A percentile compares a stretch with the other conserved stretches of the same genome.
Evolutionary conservation across 345 rosid species (phyloP).

Genomic region (Euphorbia tirucalli): DNA sequence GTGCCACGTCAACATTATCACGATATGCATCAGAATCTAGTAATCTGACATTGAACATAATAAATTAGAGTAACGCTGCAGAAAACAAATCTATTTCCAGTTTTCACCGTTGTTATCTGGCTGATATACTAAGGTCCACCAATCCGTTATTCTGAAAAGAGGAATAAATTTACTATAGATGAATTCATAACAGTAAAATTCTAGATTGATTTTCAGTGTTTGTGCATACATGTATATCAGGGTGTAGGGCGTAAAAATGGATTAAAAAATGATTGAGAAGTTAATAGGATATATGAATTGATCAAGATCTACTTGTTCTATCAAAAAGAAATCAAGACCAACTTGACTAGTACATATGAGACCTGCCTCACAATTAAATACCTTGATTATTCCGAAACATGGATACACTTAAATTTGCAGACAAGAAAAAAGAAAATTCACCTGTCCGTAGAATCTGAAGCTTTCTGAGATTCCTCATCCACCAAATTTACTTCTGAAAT

Average conservation of each 20-base stretch:
- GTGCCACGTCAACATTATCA: neutral
- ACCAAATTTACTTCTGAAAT: conserved; percentile 51
- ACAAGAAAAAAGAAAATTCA: conserved; percentile 28
- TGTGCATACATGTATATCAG: neutral
- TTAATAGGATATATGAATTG: neutral
- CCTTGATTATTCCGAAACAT: neutral
- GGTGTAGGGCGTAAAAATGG: neutral
- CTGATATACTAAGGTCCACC: neutral
- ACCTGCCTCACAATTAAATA: neutral
- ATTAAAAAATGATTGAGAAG: neutral
- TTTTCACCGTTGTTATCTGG: neutral
- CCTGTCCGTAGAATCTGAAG: conserved; percentile 60
- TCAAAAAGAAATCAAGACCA: no score
- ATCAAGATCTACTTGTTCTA: no score
- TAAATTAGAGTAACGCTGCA: neutral
- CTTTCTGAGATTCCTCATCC: conserved; percentile 56
- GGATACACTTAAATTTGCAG: conserved; percentile 1
- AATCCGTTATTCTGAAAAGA: neutral
- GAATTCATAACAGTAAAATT: neutral
- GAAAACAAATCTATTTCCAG: neutral
- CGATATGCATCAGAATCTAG: neutral
- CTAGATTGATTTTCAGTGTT: neutral
- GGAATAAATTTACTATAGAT: neutral
- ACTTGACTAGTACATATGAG: neutral
- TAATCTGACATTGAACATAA: neutral